These are phyloP conservation scores for Boletus rufocinnamomeus DNA, from an alignment of 768 basidiomycete species.

Conservation along the genomic window DNA sequence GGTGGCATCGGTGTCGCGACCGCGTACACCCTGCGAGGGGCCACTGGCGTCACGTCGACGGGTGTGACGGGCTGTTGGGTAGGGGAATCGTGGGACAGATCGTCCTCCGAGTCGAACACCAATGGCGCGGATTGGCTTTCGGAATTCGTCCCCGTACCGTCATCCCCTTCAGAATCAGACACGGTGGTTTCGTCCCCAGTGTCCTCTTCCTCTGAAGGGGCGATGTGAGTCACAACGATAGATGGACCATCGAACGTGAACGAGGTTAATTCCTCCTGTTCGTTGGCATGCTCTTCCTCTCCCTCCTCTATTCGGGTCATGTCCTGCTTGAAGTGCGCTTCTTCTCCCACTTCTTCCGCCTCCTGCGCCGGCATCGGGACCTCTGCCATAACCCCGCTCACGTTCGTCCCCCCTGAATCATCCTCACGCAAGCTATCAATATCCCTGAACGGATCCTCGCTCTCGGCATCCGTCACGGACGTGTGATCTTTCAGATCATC, in stretches of 20 bases:
- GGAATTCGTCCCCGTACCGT: conserved; percentile 12
- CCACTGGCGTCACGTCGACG: conserved; percentile 26
- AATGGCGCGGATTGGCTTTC: conserved; percentile 12
- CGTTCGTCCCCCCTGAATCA: conserved; percentile 37
- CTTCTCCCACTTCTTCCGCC: conserved; percentile 18
- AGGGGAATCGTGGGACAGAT: conserved; percentile 21
- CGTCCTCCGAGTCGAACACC: conserved; percentile 42
- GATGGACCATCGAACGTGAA: conserved; percentile 71
- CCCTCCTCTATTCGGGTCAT: conserved; percentile 48
- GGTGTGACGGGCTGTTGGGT: background rate
- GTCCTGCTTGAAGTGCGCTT: conserved; percentile 20
- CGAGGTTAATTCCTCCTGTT: conserved; percentile 69
- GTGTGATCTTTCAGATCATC: conserved; percentile 36
- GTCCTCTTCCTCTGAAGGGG: conserved; percentile 40
- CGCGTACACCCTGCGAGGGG: conserved; percentile 12
- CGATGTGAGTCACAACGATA: conserved; percentile 50
- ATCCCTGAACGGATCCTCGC: conserved; percentile 90
- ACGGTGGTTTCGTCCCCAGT: conserved; percentile 47
- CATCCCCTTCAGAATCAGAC: conserved; percentile 33
- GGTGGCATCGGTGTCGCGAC: conserved; percentile 34
- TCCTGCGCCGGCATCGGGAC: conserved; percentile 11
- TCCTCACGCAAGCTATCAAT: conserved; percentile 85
- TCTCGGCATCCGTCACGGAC: conserved; percentile 45
- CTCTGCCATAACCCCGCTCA: background rate
- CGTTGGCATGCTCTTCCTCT: conserved; percentile 48